These are phyloP conservation scores for Volvox carteri DNA, from an alignment of 163 green algal genomes.

Conservation along the genomic window DNA sequence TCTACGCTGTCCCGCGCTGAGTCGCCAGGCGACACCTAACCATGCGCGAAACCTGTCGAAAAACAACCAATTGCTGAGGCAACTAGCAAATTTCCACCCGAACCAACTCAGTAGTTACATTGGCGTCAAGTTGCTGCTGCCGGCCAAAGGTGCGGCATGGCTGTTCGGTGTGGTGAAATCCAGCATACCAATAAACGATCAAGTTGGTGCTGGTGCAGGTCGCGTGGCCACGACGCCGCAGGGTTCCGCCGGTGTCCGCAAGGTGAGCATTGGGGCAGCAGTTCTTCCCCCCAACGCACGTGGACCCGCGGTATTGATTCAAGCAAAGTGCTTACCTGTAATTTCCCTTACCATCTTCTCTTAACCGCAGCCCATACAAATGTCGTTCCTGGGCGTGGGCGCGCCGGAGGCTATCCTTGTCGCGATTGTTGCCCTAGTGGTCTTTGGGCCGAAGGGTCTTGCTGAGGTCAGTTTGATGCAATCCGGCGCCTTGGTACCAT, in stretches of 20 bases:
- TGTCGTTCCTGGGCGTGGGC: slow-evolving; percentile 94
- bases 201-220: background rate
- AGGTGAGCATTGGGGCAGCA: slow-evolving; percentile 3
- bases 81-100: slow-evolving; percentile 46
- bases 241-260: slow-evolving; percentile 40
- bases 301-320: too few relatives aligned
- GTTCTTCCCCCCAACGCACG: background rate
- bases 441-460: slow-evolving; percentile 98
- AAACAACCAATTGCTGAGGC: background rate
- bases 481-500: too few relatives aligned
- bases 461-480: slow-evolving; percentile 85
- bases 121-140: slow-evolving; percentile 58
- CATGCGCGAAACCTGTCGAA: background rate
- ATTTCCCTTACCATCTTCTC: background rate
- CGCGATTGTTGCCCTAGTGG: slow-evolving; percentile 94
- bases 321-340: too few relatives aligned
- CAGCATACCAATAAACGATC: background rate
- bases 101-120: slow-evolving; percentile 54
- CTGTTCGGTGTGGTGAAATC: background rate
- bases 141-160: slow-evolving; percentile 12
- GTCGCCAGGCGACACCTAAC: background rate
- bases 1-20: background rate
- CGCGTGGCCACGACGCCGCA: slow-evolving; percentile 17
- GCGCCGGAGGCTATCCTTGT: slow-evolving; percentile 97
- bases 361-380: slow-evolving; percentile 64